These are phyloP conservation scores for Aspergillus flavus DNA, from an alignment of 2,329 filamentous ascomycete genomes.

Conservation along the genomic window DNA sequence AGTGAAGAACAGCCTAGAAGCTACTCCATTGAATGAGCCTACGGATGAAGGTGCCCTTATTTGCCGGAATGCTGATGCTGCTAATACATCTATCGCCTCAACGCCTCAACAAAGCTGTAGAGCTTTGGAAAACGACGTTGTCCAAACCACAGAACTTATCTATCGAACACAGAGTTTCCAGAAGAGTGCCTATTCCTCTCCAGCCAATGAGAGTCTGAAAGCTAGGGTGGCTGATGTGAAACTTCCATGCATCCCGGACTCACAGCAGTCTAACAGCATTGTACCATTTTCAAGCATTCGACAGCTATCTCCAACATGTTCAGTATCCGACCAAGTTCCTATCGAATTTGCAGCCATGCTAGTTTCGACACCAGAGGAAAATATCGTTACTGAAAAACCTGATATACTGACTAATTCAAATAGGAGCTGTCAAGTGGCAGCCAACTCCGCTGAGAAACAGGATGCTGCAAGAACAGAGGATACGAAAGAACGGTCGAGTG, in stretches of 20 bases:
- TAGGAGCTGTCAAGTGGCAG: not conserved
- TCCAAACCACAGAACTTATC: conserved; percentile 23
- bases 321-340: conserved; percentile 23
- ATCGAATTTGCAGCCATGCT: conserved; percentile 35
- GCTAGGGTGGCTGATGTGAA: not conserved
- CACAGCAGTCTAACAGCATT: conserved; percentile 22
- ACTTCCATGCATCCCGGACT: conserved; percentile 7
- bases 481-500: not conserved
- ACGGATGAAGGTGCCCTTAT: not conserved
- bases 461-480: not conserved
- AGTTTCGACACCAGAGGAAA: conserved; percentile 23
- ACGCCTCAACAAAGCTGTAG: conserved; percentile 2
- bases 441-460: not conserved
- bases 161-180: conserved; percentile 22
- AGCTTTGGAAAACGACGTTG: conserved; percentile 1
- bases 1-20: not conserved
- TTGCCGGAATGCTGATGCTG: not conserved
- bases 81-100: not conserved
- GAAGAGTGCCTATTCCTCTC: conserved; percentile 10
- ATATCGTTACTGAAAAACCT: not conserved
- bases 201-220: conserved; percentile 2
- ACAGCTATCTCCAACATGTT: conserved; percentile 20
- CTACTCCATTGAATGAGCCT: not conserved
- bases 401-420: not conserved
- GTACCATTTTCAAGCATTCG: conserved; percentile 37